phyloP scores from a whole-genome alignment of 257 asterid genomes.

The Rhazya stricta region DNA sequence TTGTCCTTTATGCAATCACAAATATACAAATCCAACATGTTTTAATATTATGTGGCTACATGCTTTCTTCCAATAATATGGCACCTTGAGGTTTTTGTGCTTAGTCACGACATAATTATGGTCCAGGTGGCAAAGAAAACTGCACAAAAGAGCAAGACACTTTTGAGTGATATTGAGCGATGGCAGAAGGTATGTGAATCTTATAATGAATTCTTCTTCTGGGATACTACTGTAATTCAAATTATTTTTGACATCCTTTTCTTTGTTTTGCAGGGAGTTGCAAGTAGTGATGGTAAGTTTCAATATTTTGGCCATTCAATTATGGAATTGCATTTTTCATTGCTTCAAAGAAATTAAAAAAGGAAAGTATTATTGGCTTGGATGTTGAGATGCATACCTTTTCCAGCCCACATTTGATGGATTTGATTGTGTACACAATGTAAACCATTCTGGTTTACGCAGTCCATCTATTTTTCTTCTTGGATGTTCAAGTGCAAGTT shows the following conservation, averaged over 20 bases:
- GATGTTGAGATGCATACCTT: background rate
- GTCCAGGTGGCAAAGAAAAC: constrained; percentile 85
- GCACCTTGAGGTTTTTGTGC: background rate
- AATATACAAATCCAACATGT: background rate
- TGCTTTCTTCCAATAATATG: background rate
- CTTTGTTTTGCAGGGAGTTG: constrained; percentile 76
- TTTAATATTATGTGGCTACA: background rate
- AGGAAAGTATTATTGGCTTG: background rate
- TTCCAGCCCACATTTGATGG: background rate
- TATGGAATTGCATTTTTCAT: constrained; percentile 1
- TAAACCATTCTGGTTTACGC: background rate
- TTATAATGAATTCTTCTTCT: constrained; percentile 8
- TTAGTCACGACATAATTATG: constrained; percentile 10
- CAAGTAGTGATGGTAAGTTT: constrained; percentile 77
- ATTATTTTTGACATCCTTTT: constrained; percentile 24
- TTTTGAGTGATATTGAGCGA: constrained; percentile 79
- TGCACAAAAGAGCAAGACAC: constrained; percentile 86
- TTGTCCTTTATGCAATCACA: background rate
- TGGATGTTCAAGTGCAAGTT: background rate
- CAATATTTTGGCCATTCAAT: background rate
- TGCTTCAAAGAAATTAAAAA: background rate
- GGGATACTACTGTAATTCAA: constrained; percentile 8
- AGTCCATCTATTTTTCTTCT: background rate
- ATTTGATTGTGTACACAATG: background rate
- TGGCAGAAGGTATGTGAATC: constrained; percentile 75